phyloP scores from a whole-genome alignment of 2,329 filamentous ascomycete species.

The Ascochyta viciae-villosae region DNA sequence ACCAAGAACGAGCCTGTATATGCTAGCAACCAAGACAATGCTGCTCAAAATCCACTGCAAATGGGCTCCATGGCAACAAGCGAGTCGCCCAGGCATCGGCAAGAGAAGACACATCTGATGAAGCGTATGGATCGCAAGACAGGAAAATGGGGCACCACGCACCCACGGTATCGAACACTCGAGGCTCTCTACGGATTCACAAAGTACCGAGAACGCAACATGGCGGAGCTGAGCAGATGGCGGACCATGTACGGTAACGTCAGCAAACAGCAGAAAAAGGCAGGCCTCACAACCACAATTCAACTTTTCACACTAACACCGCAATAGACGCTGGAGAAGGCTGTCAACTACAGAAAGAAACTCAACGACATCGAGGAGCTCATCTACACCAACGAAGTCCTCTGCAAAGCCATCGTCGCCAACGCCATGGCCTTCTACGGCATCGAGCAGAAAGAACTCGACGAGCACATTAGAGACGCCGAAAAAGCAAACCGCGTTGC shows the following conservation, averaged over 20 bases:
- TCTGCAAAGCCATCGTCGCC: constrained; percentile 58
- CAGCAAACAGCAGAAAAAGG: constrained; percentile 34
- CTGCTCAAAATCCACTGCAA: constrained; percentile 16
- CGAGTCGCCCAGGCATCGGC: constrained; percentile 23
- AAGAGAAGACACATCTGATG: constrained; percentile 29
- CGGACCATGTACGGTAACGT: constrained; percentile 31
- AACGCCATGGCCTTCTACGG: constrained; percentile 57
- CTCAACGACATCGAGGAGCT: constrained; percentile 55
- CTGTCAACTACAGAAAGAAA: constrained; percentile 46
- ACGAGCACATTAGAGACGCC: constrained; percentile 52
- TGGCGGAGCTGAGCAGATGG: constrained; percentile 33
- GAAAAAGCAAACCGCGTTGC: constrained; percentile 44
- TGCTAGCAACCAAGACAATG: not conserved
- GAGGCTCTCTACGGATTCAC: constrained; percentile 29
- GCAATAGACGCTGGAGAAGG: constrained; percentile 26
- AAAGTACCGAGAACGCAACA: constrained; percentile 27
- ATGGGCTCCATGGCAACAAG: constrained; percentile 20
- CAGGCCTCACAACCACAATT: not conserved
- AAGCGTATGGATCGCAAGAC: constrained; percentile 26
- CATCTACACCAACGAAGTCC: constrained; percentile 54
- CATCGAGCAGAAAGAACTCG: constrained; percentile 54
- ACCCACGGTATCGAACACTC: constrained; percentile 31
- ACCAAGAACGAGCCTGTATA: not conserved
- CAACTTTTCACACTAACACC: not conserved
- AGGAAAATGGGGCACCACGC: constrained; percentile 27